These are phyloP conservation scores for Fusarium sp. DNA, from an alignment of 2,329 filamentous ascomycete species.

Conservation along the genomic window DNA sequence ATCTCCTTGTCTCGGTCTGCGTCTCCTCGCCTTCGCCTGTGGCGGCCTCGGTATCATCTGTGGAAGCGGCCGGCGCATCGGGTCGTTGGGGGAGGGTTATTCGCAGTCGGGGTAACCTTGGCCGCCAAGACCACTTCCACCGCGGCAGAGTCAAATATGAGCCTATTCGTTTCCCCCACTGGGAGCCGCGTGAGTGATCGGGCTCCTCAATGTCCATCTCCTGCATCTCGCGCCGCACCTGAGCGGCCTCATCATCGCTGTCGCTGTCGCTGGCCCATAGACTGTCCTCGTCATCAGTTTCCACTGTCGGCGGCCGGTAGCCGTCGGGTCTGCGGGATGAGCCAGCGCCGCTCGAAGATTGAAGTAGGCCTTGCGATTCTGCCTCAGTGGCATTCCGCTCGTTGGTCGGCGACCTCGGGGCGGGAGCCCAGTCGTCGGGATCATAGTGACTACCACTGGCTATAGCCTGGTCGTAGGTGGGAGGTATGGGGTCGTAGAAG, in stretches of 20 bases:
- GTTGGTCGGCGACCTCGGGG: slow-evolving; percentile 54
- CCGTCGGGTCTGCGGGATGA: slow-evolving; percentile 62
- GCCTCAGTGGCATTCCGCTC: slow-evolving; percentile 76
- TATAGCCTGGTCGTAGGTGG: slow-evolving; percentile 58
- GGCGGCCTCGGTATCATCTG: slow-evolving; percentile 42
- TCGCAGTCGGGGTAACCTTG: slow-evolving; percentile 63
- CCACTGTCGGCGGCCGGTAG: slow-evolving; percentile 86
- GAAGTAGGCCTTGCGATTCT: slow-evolving; percentile 82
- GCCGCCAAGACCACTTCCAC: slow-evolving; percentile 69
- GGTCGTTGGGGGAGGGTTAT: slow-evolving; percentile 60
- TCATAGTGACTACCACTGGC: slow-evolving; percentile 52
- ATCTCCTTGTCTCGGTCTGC: slow-evolving; percentile 41
- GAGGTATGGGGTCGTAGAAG: slow-evolving; percentile 59
- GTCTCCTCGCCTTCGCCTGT: slow-evolving; percentile 46
- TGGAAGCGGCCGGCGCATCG: slow-evolving; percentile 34
- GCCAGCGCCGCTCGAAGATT: slow-evolving; percentile 59
- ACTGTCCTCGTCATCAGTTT: slow-evolving; percentile 77
- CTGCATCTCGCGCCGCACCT: slow-evolving; percentile 84
- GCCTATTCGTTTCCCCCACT: slow-evolving; percentile 68
- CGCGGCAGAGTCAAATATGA: slow-evolving; percentile 64
- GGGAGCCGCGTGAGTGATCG: slow-evolving; percentile 55
- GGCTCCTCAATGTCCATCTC: slow-evolving; percentile 89
- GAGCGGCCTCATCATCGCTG: slow-evolving; percentile 67
- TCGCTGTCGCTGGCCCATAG: slow-evolving; percentile 64
- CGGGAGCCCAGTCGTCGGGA: slow-evolving; percentile 46